Evolutionary conservation across 2,329 filamentous ascomycete species (phyloP), one percentile per base, ranked within the genome.

Genomic region (Purpureocillium takamizusanense): DNA sequence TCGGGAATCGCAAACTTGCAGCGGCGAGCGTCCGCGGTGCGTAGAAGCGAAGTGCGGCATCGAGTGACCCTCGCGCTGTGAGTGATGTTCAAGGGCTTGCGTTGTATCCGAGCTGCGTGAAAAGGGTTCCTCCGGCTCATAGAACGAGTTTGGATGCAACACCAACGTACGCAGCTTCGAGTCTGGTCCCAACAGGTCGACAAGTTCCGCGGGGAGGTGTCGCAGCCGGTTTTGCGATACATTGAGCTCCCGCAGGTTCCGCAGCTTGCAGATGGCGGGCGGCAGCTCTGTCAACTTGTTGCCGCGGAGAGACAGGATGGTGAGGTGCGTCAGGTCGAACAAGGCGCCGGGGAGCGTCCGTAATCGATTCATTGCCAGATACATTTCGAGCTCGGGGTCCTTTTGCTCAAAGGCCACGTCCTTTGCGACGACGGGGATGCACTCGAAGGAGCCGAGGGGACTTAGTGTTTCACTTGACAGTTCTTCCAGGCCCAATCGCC

Each of bases 281-380:
- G 83, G 77, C 3, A 87, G 59, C 49, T 81, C 72, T 0, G 60
- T 61, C 12, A 87, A 65, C 17, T 67, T 55, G 49, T 86, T 86
- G 42, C 69, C 73, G 28, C 83, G 75, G 13, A 87, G 64, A 47
- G 74, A 84, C 11, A 87, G 68, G 13, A 79, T 72, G 0, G 74
- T 79, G 23, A 86, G 62, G 47, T 76, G 63, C 16, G 76, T 62
- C 3, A 86, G 60, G 34, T 74, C 67, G 49, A 83, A 82, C 3
- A 86, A 56, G 35, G 74, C 71, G 2, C 66, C 62, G 0, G 83
- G 82, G 2, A 84, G 61, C 12, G 61, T 60, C 3, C 54, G 57
- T 4, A 87, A 65, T 0, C 56, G 53, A 50, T 86, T 87, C 37
- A 65, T 66, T 11, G 71, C 70, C 12, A 87, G 60, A 41, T 74